Base-by-base conservation (phyloP, 1,284 basidiomycete species). In the Cutaneotrichosporon sp. region DNA sequence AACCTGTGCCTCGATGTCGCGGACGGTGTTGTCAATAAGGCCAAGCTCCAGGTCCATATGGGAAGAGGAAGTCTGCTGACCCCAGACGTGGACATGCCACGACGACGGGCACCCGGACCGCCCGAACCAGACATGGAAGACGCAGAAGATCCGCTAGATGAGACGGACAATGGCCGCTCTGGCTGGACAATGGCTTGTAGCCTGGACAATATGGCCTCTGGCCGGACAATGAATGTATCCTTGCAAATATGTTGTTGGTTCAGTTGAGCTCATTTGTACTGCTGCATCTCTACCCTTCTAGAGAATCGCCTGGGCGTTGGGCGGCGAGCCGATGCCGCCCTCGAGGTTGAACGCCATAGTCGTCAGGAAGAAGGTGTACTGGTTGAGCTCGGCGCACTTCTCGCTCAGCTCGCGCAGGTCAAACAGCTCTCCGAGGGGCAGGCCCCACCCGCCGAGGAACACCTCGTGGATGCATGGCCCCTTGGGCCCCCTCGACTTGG, bases 341-440 rank as follows among this genome's bases (percentile, higher is more conserved):
- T 72, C 72, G 20, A 82, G 60, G 58, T 81, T 76, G 46, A 81
- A 61, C 1, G 79, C 78, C 70, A 77, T 75, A 24, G 70, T 71
- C 9, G 77, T 69, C 56, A 66, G 81, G 74, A 81, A 77, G 72
- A 83, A 82, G 0, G 77, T 76, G 72, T 75, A 83, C 49, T 77
- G 63, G 13, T 72, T 60, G 10, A 69, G 58, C 57, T 70, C 51
- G 33, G 66, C 58, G 54, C 79, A 81, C 56, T 73, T 66, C n/a
- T 66, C 29, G 2, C 76, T 71, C 13, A 83, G 71, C 31, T 66
- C 67, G 25, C 80, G 74, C 10, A 82, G 69, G 62, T 83, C 80
- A 50, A 80, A 82, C 43, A 82, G 67, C 62, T 82, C 81, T 34
- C 81, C 82, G 43, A 81, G 80, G 2, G 75, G 75, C 34, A 72